Evolutionary conservation across 257 asterid genomes (phyloP), one percentile per base, ranked within the genome.

Genomic region (Solanum sitiens): DNA sequence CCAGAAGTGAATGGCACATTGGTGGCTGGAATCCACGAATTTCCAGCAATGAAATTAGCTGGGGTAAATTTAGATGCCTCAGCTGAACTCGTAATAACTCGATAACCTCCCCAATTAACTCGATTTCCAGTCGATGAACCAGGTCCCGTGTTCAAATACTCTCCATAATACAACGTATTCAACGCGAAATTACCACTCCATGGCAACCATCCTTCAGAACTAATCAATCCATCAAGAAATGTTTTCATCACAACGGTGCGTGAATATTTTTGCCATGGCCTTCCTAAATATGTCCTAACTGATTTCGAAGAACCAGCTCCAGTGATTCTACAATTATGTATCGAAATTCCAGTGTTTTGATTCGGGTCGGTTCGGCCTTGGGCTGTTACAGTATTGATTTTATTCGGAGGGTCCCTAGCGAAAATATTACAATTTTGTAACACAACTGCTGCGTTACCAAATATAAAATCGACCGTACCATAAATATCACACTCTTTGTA

Each of bases 181-280:
- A 95, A 86, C 11, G 99, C 98, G 61, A 95, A 97, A 72, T 87
- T 89, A 56, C 99, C 99, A 86, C 90, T 91, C 99, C 99, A 97
- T 2, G 96, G 95, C 89, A 90, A 53, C 99, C 99, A 97, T 70
- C 99, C 99, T 25, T 92, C 93, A 18, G 98, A 94, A 83, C 88
- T 44, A 18, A 97, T 91, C 90, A 95, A 87, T 14, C 95, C 86
- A 56, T 93, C 99, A 59, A 97, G 16, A 15, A 32, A 87, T 0
- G 95, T 93, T 87, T 90, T 93, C 98, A 97, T 93, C 75, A 93
- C 89, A 1, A 97, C 96, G 0, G 98, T 94, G 1, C 98, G 89
- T 0, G 99, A 95, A 65, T 95, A 97, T 88, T 73, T 4, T 88
- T 93, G 59, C 99, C 99, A 97, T 2, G 99, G 99, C 21, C 99